Evolutionary conservation across 139 green algal species (phyloP).

Genomic region (Mesostigma viride): DNA sequence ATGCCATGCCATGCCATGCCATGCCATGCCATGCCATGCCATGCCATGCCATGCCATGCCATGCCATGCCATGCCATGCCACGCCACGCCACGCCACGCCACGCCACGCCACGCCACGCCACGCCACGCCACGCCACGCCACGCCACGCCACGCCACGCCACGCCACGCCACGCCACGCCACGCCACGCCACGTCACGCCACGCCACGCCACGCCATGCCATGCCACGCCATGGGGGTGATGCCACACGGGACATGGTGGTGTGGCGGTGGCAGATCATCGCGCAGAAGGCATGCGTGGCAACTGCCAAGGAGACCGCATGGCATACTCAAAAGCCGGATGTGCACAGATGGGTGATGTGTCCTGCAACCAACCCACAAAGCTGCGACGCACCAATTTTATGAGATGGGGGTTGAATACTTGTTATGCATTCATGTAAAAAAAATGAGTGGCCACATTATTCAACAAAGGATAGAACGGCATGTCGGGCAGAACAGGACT

Average conservation of each 20-base stretch:
- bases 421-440: no score
- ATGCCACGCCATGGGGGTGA: neutral
- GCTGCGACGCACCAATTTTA: no score
- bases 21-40: conserved; percentile 10
- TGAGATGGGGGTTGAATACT: no score
- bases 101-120: neutral
- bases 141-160: neutral
- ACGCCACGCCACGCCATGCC: neutral
- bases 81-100: neutral
- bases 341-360: no score
- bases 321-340: no score
- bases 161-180: neutral
- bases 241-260: neutral
- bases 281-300: no score
- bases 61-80: conserved; percentile 10
- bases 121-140: neutral
- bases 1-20: conserved; percentile 5
- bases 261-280: no score
- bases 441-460: no score
- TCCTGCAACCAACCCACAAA: no score
- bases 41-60: conserved; percentile 5
- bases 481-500: no score
- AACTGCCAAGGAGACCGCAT: no score
- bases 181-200: neutral
- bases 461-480: no score